Conservation (phyloP, 176 grass and related monocot species). For the Typha latifolia region DNA sequence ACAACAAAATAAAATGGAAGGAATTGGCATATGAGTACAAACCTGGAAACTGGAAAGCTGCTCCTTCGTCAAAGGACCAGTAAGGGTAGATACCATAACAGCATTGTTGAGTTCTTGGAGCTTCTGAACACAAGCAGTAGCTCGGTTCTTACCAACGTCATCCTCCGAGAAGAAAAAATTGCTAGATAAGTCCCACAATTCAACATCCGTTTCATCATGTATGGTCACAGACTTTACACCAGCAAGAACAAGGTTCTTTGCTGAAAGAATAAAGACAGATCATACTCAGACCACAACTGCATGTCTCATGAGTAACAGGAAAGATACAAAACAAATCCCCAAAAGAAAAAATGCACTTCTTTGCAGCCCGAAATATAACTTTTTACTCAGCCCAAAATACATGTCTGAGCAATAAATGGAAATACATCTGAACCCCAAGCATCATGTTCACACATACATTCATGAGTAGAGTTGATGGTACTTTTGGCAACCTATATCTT, state of each 20-base stretch:
- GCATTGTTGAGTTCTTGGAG: slow-evolving; percentile 86
- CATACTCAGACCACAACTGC: background rate
- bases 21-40: background rate
- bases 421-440: too few relatives aligned
- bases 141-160: slow-evolving; percentile 64
- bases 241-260: slow-evolving; percentile 77
- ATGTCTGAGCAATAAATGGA: too few relatives aligned
- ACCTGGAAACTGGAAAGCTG: slow-evolving; percentile 75
- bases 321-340: background rate
- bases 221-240: slow-evolving; percentile 78
- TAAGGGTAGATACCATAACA: slow-evolving; percentile 50
- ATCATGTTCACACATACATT: too few relatives aligned
- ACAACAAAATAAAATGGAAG: background rate
- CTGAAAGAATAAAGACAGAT: slow-evolving; percentile 27
- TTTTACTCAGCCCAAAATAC: too few relatives aligned
- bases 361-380: too few relatives aligned
- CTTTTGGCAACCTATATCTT: too few relatives aligned
- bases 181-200: slow-evolving; percentile 76
- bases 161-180: slow-evolving; percentile 79
- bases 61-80: slow-evolving; percentile 46
- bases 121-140: slow-evolving; percentile 48
- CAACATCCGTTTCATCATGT: slow-evolving; percentile 56
- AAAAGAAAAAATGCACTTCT: background rate
- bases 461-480: too few relatives aligned
- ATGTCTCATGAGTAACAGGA: background rate